Evolutionary conservation across 495 filamentous ascomycete species (phyloP).

Genomic region (Penicillium macrosclerotiorum): DNA sequence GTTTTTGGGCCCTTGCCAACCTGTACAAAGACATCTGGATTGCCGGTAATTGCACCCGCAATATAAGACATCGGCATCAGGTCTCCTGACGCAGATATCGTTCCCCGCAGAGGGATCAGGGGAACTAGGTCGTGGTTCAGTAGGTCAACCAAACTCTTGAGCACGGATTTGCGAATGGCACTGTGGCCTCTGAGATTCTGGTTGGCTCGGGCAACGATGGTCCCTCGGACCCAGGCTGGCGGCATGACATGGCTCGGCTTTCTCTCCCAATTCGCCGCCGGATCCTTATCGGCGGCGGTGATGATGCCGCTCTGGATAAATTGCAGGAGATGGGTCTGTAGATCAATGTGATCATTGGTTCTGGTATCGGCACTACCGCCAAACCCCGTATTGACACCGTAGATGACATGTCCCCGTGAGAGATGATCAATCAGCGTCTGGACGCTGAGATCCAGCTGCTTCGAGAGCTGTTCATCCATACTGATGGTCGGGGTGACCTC

Average conservation of each 20-base stretch:
- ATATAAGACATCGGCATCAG: conserved; percentile 60
- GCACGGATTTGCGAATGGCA: conserved; percentile 48
- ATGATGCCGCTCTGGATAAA: conserved; percentile 53
- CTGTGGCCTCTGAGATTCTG: conserved; percentile 56
- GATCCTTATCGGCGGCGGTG: conserved; percentile 23
- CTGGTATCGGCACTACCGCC: conserved; percentile 64
- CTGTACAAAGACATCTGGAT: conserved; percentile 34
- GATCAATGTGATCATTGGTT: conserved; percentile 33
- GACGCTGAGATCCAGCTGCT: conserved; percentile 11
- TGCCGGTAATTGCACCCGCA: conserved; percentile 58
- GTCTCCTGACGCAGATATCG: conserved; percentile 65
- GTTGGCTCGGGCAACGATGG: conserved; percentile 59
- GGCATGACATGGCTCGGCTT: conserved; percentile 41
- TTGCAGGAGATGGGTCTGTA: conserved; percentile 54
- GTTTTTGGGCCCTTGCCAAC: conserved; percentile 13
- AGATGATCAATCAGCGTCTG: conserved; percentile 11
- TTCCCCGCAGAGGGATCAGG: conserved; percentile 55
- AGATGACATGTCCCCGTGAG: conserved; percentile 11
- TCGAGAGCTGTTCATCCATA: conserved; percentile 6
- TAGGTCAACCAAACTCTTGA: conserved; percentile 47
- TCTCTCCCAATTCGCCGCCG: conserved; percentile 14
- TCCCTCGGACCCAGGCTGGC: conserved; percentile 48
- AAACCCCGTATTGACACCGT: conserved; percentile 66
- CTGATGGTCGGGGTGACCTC: conserved; percentile 10
- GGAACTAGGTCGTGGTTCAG: conserved; percentile 50